These are phyloP conservation scores for Globisporangium cystogenes DNA, from an alignment of 352 stramenopile genomes.

Conservation along the genomic window DNA sequence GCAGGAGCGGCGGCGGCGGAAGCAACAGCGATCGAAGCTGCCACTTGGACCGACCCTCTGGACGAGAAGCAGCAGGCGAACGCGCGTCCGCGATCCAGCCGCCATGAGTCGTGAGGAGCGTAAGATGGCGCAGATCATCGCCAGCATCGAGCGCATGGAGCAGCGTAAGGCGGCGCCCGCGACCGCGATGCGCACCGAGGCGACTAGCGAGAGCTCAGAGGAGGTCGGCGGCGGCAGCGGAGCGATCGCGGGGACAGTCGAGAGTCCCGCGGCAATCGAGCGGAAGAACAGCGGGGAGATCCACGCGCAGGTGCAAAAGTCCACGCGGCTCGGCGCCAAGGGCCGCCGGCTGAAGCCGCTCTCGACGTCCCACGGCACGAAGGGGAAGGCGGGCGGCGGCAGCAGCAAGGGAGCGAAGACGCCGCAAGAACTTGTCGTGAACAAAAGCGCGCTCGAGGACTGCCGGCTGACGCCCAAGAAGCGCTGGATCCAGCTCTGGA, in stretches of 20 bases:
- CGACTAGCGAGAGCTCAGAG: slow-evolving; percentile 8
- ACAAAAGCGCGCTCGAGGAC: slow-evolving; percentile 12
- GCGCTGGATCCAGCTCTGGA: slow-evolving; percentile 75
- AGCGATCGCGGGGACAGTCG: too few species aligned
- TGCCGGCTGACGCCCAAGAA: slow-evolving; percentile 66
- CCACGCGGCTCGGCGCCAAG: slow-evolving; percentile 14
- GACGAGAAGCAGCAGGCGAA: too few species aligned
- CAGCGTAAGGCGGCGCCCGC: slow-evolving; percentile 31
- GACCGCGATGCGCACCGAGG: slow-evolving; percentile 14
- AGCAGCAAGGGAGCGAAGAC: slow-evolving; percentile 14
- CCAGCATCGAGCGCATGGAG: slow-evolving; percentile 75
- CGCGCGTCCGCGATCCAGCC: too few species aligned
- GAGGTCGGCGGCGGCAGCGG: slow-evolving; percentile 15
- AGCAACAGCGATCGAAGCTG: too few species aligned
- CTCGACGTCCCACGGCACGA: slow-evolving; percentile 12
- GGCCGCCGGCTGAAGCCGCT: slow-evolving; percentile 35
- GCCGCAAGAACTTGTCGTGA: slow-evolving; percentile 3
- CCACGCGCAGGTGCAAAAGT: slow-evolving; percentile 22
- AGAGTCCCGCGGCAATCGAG: neutral
- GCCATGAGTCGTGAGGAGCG: slow-evolving; percentile 66
- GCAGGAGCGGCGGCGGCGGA: too few species aligned
- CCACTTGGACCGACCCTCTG: too few species aligned
- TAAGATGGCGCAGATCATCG: slow-evolving; percentile 79
- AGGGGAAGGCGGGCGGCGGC: slow-evolving; percentile 6
- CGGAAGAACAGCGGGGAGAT: slow-evolving; percentile 16